phyloP scores from a whole-genome alignment of 2,329 filamentous ascomycete species.

The Alternaria infectoria region DNA sequence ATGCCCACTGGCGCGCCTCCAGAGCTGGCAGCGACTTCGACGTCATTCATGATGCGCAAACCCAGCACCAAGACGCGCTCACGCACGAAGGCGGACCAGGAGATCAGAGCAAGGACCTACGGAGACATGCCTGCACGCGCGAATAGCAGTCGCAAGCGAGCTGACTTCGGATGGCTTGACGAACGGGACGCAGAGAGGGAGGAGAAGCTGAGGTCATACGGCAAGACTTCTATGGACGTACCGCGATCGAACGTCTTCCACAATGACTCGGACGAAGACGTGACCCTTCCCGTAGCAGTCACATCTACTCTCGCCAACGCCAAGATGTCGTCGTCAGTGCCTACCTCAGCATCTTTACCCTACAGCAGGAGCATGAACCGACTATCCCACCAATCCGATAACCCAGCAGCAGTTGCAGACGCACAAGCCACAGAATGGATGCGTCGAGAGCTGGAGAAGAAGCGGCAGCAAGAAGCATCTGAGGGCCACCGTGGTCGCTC shows the following conservation, averaged over 20 bases:
- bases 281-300: conserved; percentile 52
- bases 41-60: conserved; percentile 30
- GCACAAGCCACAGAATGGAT: conserved; percentile 53
- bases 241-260: conserved; percentile 24
- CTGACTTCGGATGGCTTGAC: conserved; percentile 31
- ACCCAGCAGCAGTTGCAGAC: conserved; percentile 47
- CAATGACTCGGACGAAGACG: conserved; percentile 41
- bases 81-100: conserved; percentile 30
- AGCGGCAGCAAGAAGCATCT: conserved; percentile 34
- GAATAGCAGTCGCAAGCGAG: conserved; percentile 43
- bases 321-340: conserved; percentile 49
- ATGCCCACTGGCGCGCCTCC: conserved; percentile 38
- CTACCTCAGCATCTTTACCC: conserved; percentile 51
- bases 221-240: conserved; percentile 30
- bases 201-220: conserved; percentile 25
- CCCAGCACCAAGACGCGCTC: conserved; percentile 31
- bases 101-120: conserved; percentile 16
- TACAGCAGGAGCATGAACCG: conserved; percentile 27
- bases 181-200: conserved; percentile 31
- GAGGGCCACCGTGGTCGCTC: conserved; percentile 22
- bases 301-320: conserved; percentile 50
- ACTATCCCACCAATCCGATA: conserved; percentile 46
- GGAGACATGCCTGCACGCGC: conserved; percentile 35
- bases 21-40: conserved; percentile 33
- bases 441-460: conserved; percentile 53